Base-by-base conservation (phyloP, 2,329 filamentous ascomycete genomes). In the Aspergillus sojae region DNA sequence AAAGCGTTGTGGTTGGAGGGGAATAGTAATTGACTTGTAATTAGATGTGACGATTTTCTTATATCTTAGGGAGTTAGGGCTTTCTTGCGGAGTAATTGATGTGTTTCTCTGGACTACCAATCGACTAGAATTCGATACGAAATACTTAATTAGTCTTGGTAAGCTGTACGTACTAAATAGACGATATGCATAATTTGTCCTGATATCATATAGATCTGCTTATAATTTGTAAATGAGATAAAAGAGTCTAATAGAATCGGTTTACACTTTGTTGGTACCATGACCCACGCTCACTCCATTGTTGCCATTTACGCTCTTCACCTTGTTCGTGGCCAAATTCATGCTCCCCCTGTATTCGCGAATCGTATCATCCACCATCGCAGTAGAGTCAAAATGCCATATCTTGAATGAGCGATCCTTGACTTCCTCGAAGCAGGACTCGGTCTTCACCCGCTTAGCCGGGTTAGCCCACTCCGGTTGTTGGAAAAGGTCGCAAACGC, bases 71-170 rank as follows among this genome's bases (percentile, higher is more conserved):
- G 21, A 28, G 23, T 48, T 16, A 2, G 5, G 45, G 23, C 21
- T 26, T 26, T 21, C 21, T 23, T 48, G 23, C 16, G 21, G 1
- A 26, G 45, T 12, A 16, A 26, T 23, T 14, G 0, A 28, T 48
- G 14, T 26, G 23, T 28, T 26, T 26, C 2, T 14, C 1, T 41
- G 4, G 16, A 4, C 39, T 4, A 2, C 4, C 3, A 4, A 4
- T 41, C 16, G 4, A n/a, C 1, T 14, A n/a, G 19, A 10, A 1
- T 36, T 6, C 0, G 7, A n/a, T 41, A 0, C n/a, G 39, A n/a
- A 9, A 4, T 9, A 10, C 7, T 41, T 16, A 16, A 6, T 6
- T 36, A 16, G 34, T 14, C 2, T 36, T 36, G 5, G 2, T 16
- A 16, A 6, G 14, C 5, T 36, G 12, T 1, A 36, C 34, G 5